Conservation (phyloP, 2,329 filamentous ascomycete genomes). For the Meredithiella fracta region DNA sequence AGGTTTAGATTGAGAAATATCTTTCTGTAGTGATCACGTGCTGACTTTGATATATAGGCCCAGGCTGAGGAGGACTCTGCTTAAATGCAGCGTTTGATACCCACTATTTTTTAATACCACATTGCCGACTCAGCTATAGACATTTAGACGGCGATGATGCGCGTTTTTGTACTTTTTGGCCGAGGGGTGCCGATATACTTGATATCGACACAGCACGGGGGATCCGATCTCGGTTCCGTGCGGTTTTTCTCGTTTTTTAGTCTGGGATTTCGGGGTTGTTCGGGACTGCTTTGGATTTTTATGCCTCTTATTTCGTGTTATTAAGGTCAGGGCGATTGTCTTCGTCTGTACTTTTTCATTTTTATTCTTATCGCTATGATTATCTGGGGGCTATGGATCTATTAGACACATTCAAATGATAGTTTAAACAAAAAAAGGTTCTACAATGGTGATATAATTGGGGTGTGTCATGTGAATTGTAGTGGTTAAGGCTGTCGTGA, state of each 20-base stretch:
- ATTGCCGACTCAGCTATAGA: conserved; percentile 9
- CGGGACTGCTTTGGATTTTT: conserved; percentile 2
- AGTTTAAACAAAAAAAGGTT: too few species aligned
- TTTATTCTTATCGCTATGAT: conserved; percentile 11
- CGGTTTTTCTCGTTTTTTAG: conserved; percentile 2
- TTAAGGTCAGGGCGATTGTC: conserved; percentile 6
- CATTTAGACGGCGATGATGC: conserved; percentile 7
- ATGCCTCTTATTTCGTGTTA: conserved; percentile 6
- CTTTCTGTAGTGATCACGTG: not conserved
- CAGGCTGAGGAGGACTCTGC: conserved; percentile 17
- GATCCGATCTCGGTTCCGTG: conserved; percentile 5
- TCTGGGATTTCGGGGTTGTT: conserved; percentile 1
- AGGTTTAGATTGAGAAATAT: conserved; percentile 23
- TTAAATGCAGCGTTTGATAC: conserved; percentile 10
- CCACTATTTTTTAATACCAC: conserved; percentile 2
- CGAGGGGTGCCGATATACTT: conserved; percentile 1
- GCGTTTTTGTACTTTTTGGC: conserved; percentile 10
- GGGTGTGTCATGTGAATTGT: too few species aligned
- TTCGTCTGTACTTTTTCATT: conserved; percentile 13
- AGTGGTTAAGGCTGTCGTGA: too few species aligned
- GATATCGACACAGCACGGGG: conserved; percentile 2
- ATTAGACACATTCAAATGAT: too few species aligned
- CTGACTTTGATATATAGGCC: conserved; percentile 16
- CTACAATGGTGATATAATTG: too few species aligned
- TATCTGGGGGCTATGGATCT: conserved; percentile 13